A percentile compares a stretch with the other conserved stretches of the same genome.
Conservation (phyloP, 768 basidiomycete species). For the Leccinum pellstonianum region DNA sequence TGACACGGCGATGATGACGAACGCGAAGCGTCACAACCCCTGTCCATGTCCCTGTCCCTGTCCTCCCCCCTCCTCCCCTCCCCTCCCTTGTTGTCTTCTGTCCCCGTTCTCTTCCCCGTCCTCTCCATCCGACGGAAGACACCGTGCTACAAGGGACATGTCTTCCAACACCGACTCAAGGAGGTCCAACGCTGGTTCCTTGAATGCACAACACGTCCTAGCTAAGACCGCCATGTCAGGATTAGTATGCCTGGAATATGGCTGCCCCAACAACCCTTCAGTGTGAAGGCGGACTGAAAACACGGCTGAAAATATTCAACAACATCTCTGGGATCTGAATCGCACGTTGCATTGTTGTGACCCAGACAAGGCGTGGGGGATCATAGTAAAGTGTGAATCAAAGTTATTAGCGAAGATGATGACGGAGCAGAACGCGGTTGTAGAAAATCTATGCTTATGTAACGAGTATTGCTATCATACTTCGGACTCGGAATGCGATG, state of each 20-base stretch:
- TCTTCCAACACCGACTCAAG: background rate
- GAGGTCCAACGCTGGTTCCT: background rate
- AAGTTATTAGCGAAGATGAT: too few relatives aligned
- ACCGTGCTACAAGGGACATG: background rate
- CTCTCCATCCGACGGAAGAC: background rate
- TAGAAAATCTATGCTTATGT: constrained; percentile 2
- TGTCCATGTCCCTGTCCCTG: too few relatives aligned
- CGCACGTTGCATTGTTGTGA: too few relatives aligned
- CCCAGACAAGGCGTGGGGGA: too few relatives aligned
- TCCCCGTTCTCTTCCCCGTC: too few relatives aligned
- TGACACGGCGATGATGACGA: too few relatives aligned
- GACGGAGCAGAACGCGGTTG: too few relatives aligned
- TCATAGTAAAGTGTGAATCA: too few relatives aligned
- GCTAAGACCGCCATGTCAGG: background rate
- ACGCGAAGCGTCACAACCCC: too few relatives aligned
- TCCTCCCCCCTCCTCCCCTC: too few relatives aligned
- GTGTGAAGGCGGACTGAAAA: background rate
- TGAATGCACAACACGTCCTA: background rate
- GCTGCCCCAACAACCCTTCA: background rate
- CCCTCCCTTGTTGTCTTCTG: too few relatives aligned
- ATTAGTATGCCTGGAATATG: background rate
- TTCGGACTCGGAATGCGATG: constrained; percentile 10
- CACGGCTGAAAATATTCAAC: background rate
- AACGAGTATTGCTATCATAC: background rate
- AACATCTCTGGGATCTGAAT: background rate